A percentile compares a stretch with the other conserved stretches of the same genome.
These are phyloP conservation scores for Skeletonema costatum DNA, from an alignment of 108 stramenopile genomes.

Conservation along the genomic window DNA sequence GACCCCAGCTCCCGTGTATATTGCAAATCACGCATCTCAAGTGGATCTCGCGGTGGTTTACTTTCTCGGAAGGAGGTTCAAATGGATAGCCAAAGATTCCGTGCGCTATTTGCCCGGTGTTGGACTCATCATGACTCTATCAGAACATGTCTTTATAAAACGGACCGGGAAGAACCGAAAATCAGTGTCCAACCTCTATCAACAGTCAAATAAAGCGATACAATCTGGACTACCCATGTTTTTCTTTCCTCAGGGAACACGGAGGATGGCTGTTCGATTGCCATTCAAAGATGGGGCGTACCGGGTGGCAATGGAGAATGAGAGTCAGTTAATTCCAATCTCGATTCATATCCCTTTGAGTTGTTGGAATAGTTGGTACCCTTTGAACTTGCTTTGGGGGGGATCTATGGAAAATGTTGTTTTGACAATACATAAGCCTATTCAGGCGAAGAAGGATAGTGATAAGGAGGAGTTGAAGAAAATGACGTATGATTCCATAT, in stretches of 20 bases:
- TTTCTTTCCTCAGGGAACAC: conserved; percentile 87
- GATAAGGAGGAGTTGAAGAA: conserved; percentile 72
- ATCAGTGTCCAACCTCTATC: conserved; percentile 63
- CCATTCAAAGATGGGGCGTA: conserved; percentile 90
- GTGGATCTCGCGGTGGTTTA: conserved; percentile 70
- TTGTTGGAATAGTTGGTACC: conserved; percentile 81
- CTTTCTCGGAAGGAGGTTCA: conserved; percentile 52
- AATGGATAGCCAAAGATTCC: conserved; percentile 81
- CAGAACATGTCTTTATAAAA: conserved; percentile 73
- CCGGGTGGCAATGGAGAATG: conserved; percentile 64
- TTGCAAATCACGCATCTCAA: conserved; percentile 85
- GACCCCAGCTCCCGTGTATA: conserved; percentile 69
- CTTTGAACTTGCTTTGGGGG: conserved; percentile 55
- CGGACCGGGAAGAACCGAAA: conserved; percentile 60
- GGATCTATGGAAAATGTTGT: conserved; percentile 47
- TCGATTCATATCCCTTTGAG: conserved; percentile 75
- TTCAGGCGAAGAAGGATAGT: conserved; percentile 50
- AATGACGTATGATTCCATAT: conserved; percentile 66
- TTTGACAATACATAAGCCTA: conserved; percentile 69
- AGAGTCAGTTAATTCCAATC: conserved; percentile 61
- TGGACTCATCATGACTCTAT: conserved; percentile 71
- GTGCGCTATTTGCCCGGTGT: conserved; percentile 77
- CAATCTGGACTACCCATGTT: conserved; percentile 81
- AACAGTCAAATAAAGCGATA: conserved; percentile 66
- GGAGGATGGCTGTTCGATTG: conserved; percentile 69